Conservation (phyloP, 306 rosid genomes). For the Lathyrus tuberosus region DNA sequence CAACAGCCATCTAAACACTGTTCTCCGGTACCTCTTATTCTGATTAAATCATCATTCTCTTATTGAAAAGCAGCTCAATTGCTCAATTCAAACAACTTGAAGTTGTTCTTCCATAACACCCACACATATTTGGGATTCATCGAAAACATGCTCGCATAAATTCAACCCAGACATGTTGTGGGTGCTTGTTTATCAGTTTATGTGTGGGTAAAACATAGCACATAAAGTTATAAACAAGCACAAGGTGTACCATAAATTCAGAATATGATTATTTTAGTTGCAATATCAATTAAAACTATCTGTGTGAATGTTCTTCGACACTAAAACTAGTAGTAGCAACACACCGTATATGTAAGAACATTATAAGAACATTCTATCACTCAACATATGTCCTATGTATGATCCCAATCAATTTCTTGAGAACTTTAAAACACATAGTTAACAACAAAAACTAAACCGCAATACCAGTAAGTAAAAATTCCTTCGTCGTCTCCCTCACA, state of each 20-base stretch:
- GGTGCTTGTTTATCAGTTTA: too few species aligned
- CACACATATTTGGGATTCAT: not conserved
- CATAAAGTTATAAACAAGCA: too few species aligned
- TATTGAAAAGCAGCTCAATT: too few species aligned
- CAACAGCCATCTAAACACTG: too few species aligned
- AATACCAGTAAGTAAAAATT: not conserved
- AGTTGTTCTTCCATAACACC: not conserved
- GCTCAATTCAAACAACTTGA: not conserved
- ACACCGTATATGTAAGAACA: not conserved
- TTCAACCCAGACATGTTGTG: not conserved
- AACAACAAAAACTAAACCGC: not conserved
- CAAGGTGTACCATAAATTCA: not conserved
- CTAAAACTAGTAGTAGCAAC: not conserved
- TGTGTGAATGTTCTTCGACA: not conserved
- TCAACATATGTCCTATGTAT: not conserved
- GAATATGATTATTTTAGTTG: not conserved
- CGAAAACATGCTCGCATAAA: not conserved
- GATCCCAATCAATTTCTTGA: not conserved
- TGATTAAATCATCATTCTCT: too few species aligned
- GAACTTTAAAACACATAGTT: not conserved
- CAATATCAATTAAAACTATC: not conserved
- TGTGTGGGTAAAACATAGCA: too few species aligned
- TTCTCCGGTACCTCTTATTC: too few species aligned
- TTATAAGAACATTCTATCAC: not conserved
- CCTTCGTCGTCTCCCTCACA: not conserved